Evolutionary conservation across 176 grass and related monocot genomes (phyloP).

Genomic region (Bromus sterilis): DNA sequence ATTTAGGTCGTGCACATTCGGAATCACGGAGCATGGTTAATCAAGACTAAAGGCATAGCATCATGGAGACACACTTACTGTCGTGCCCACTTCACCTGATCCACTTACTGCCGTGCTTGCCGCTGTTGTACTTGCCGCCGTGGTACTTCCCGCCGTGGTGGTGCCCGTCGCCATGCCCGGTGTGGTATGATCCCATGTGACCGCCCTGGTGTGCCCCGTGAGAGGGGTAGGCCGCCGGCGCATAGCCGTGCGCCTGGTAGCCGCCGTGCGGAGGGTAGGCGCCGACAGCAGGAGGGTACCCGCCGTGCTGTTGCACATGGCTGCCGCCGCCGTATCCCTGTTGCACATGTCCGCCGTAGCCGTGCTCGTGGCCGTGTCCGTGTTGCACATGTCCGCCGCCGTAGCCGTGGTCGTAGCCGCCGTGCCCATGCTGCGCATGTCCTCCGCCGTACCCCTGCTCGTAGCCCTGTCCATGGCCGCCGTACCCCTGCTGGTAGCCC

Average conservation of each 20-base stretch:
- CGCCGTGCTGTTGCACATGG: not conserved
- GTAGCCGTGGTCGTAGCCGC: not conserved
- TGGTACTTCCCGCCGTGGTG: not conserved
- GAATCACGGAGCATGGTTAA: not conserved
- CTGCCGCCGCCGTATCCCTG: not conserved
- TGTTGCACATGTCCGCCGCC: slow-evolving; percentile 1
- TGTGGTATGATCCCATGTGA: slow-evolving; percentile 33
- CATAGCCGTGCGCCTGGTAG: slow-evolving; percentile 17
- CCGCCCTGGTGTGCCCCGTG: slow-evolving; percentile 17
- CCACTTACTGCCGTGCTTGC: slow-evolving; percentile 36
- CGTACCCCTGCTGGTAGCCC: not conserved
- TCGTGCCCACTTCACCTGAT: not conserved
- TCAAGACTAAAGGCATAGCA: not conserved
- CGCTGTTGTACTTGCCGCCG: slow-evolving; percentile 33
- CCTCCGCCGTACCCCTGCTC: not conserved
- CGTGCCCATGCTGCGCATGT: not conserved
- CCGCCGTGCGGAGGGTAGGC: slow-evolving; percentile 18
- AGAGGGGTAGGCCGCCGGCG: slow-evolving; percentile 26
- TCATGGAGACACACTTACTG: not conserved
- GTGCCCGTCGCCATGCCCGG: slow-evolving; percentile 5
- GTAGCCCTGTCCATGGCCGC: not conserved
- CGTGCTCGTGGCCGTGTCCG: not conserved
- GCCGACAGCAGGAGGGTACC: slow-evolving; percentile 14
- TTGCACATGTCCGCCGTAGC: not conserved
- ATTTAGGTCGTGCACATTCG: not conserved